Conservation (phyloP, 2,329 filamentous ascomycete genomes). For the Grosmannia clavigera region DNA sequence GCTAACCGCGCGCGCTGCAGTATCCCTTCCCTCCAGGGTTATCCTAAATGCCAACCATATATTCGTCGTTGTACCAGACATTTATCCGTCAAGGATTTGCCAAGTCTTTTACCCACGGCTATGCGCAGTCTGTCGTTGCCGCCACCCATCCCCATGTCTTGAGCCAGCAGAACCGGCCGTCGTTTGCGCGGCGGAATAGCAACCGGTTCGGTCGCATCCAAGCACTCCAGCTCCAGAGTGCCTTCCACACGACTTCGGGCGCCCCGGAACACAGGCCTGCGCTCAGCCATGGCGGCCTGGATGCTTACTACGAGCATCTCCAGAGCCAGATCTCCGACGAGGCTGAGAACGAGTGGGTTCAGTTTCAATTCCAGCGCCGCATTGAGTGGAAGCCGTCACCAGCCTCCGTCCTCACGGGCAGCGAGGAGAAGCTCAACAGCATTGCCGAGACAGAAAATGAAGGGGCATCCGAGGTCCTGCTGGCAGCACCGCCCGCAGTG, state of each 20-base stretch:
- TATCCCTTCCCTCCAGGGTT: constrained; percentile 47
- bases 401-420: constrained; percentile 38
- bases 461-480: constrained; percentile 25
- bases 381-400: constrained; percentile 74
- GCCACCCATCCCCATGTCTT: constrained; percentile 70
- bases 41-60: constrained; percentile 82
- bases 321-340: constrained; percentile 62
- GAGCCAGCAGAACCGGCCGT: constrained; percentile 58
- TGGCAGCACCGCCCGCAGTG: constrained; percentile 11
- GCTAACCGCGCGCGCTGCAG: constrained; percentile 19
- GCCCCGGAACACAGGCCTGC: constrained; percentile 43
- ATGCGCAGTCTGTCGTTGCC: constrained; percentile 94
- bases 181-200: constrained; percentile 46
- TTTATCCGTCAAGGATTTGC: constrained; percentile 96
- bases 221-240: constrained; percentile 60
- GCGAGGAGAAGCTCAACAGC: constrained; percentile 22
- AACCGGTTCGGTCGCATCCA: constrained; percentile 41
- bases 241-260: constrained; percentile 53
- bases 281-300: constrained; percentile 53
- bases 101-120: constrained; percentile 95
- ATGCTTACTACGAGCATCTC: constrained; percentile 85
- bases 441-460: constrained; percentile 17
- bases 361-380: constrained; percentile 77
- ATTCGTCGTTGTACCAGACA: constrained; percentile 57
- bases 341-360: constrained; percentile 70